Conservation (phyloP, 495 filamentous ascomycete genomes). For the Stereocaulon alpinum region DNA sequence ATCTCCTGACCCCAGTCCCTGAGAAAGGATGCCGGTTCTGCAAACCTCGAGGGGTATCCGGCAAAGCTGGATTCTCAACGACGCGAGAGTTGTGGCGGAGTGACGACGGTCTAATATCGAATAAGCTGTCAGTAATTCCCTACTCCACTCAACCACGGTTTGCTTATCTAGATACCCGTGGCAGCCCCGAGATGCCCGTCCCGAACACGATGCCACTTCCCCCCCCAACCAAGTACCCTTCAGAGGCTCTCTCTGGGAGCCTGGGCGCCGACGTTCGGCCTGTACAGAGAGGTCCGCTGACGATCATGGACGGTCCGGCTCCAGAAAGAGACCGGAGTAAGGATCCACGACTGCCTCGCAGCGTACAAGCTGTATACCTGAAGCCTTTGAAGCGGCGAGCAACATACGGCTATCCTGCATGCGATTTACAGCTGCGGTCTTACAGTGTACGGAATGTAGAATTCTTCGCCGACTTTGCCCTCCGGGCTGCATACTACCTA, state of each 20-base stretch:
- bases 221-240: background rate
- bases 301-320: background rate
- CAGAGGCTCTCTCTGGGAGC: background rate
- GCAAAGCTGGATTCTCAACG: background rate
- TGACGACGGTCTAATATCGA: background rate
- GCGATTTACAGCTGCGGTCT: slow-evolving; percentile 86
- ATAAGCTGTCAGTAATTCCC: background rate
- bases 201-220: background rate
- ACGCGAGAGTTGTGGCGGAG: background rate
- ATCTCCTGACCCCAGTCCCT: no score
- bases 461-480: slow-evolving; percentile 89
- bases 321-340: background rate
- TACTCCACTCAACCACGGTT: background rate
- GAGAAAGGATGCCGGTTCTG: background rate
- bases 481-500: slow-evolving; percentile 91
- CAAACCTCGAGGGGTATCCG: no score
- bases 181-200: slow-evolving; percentile 4
- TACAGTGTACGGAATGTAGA: slow-evolving; percentile 86
- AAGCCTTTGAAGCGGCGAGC: slow-evolving; percentile 68
- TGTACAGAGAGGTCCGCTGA: background rate
- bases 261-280: background rate
- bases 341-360: slow-evolving; percentile 49
- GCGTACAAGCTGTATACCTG: slow-evolving; percentile 76
- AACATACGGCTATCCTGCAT: slow-evolving; percentile 66
- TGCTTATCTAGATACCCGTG: background rate